Percentiles rank a stretch among this genome's conserved stretches.
Evolutionary conservation across 1,284 basidiomycete genomes (phyloP).

Genomic region (Pseudozyma tsukubaensis): DNA sequence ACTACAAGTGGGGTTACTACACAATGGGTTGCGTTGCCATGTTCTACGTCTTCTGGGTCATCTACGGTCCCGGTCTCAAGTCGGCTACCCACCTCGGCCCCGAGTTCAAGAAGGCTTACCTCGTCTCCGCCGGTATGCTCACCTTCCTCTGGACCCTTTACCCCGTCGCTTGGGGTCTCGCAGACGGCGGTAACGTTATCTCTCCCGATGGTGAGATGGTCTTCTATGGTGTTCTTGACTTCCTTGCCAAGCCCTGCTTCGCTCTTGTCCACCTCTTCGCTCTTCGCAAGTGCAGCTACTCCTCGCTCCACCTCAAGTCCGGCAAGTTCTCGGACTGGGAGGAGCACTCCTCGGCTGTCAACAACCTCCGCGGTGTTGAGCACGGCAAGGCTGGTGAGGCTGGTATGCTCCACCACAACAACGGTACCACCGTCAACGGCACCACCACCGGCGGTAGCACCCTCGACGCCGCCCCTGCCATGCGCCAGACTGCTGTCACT

Average conservation of each 20-base stretch:
- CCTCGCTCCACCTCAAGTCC: constrained; percentile 48
- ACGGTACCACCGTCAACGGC: constrained; percentile 9
- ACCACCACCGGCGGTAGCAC: constrained; percentile 11
- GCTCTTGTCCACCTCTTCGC: constrained; percentile 60
- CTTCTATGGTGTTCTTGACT: constrained; percentile 75
- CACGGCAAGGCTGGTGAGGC: constrained; percentile 39
- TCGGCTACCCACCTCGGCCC: constrained; percentile 69
- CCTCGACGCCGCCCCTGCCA: constrained; percentile 38
- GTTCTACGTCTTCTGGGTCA: constrained; percentile 69
- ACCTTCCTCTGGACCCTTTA: constrained; percentile 56
- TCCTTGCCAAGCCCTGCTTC: constrained; percentile 72
- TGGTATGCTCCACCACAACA: constrained; percentile 12
- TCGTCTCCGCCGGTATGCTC: constrained; percentile 68
- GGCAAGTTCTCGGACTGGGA: constrained; percentile 60
- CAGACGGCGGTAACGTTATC: constrained; percentile 73
- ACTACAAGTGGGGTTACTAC: constrained; percentile 73
- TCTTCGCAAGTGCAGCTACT: constrained; percentile 57
- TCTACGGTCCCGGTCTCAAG: constrained; percentile 67
- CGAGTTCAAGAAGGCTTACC: constrained; percentile 70
- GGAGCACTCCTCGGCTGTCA: constrained; percentile 22
- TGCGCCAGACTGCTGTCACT: constrained; percentile 32
- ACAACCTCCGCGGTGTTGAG: constrained; percentile 25
- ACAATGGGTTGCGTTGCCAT: constrained; percentile 72
- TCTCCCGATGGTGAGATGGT: constrained; percentile 71
- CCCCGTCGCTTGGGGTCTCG: constrained; percentile 71